phyloP scores from a whole-genome alignment of 257 asterid species.

The Gardenia jasminoides region DNA sequence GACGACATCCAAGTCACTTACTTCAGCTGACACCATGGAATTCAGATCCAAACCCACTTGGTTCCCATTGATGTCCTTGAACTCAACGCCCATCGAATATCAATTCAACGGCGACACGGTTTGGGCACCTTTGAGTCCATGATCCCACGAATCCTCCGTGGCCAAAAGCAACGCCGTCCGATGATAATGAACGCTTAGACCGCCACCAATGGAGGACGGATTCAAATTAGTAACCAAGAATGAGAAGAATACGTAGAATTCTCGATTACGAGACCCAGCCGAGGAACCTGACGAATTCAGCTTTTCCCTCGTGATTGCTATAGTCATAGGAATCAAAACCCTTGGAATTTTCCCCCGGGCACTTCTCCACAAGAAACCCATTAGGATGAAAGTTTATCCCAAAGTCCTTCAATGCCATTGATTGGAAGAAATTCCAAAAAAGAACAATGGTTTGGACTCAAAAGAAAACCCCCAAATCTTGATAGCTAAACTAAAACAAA shows the following conservation, averaged over 20 bases:
- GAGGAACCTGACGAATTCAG: constrained; percentile 48
- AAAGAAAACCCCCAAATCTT: too few species aligned
- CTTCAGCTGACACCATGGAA: constrained; percentile 60
- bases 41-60: constrained; percentile 81
- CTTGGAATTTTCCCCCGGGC: constrained; percentile 23
- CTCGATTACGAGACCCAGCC: constrained; percentile 38
- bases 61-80: constrained; percentile 65
- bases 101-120: constrained; percentile 75
- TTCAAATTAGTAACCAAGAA: constrained; percentile 64
- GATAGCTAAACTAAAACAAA: constrained; percentile 26
- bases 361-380: constrained; percentile 29
- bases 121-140: constrained; percentile 42
- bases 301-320: constrained; percentile 19
- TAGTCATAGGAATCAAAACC: constrained; percentile 18
- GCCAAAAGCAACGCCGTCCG: constrained; percentile 56
- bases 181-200: constrained; percentile 69
- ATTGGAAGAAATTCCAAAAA: too few species aligned
- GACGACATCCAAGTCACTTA: constrained; percentile 48
- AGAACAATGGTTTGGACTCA: too few species aligned
- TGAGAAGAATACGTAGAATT: constrained; percentile 73
- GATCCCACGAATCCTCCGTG: constrained; percentile 70
- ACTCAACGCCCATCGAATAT: constrained; percentile 76
- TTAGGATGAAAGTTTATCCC: constrained; percentile 29
- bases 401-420: constrained; percentile 41
- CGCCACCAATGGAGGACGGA: constrained; percentile 84